Evolutionary conservation across 1,284 basidiomycete species (phyloP), one percentile per base, ranked within the genome.

Genomic region (Clitocybe nebularis): DNA sequence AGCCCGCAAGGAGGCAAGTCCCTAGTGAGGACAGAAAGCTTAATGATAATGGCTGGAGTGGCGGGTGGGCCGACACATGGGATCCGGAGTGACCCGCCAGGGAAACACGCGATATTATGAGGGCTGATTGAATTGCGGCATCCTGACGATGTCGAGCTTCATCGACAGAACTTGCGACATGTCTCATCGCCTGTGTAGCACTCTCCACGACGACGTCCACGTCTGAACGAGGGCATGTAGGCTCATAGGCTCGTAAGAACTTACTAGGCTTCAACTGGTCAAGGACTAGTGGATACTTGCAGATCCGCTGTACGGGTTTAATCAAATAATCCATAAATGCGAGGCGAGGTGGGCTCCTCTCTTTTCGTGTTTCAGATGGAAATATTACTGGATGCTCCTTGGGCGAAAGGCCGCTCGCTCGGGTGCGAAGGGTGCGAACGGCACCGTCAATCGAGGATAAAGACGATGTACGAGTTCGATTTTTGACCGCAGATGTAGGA

Each of bases 221-320:
- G 44, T 68, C 64, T 16, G 61, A 60, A n/a, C 50, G 53, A 42
- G 43, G 33, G 45, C 49, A 48, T 30, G 38, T 48, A 23, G 50
- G 47, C 4, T 49, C 48, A 28, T 55, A 47, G 19, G 55, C 47
- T 36, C 51, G 52, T 7, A 61, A 44, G 9, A 58, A 52, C 45
- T 64, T 64, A 29, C 63, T 58, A n/a, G 67, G 62, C 39, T 75
- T 72, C 36, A 96, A 75, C 53, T 89, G 81, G 45, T 84, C 82
- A 25, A 97, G 77, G 9, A 97, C 74, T 30, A 96, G 74, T 6
- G 92, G 91, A 59, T 97, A 97, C 55, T 86, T 89, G 73, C 92
- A 94, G 35, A 94, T 84, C 29, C 91, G 72, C 63, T 94, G 91
- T 13, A 93, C 76, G 4, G 91, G 91, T 60, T 90, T 89, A 65